Evolutionary conservation across 2,329 filamentous ascomycete species (phyloP).

Genomic region (Endoconidiophora polonica): DNA sequence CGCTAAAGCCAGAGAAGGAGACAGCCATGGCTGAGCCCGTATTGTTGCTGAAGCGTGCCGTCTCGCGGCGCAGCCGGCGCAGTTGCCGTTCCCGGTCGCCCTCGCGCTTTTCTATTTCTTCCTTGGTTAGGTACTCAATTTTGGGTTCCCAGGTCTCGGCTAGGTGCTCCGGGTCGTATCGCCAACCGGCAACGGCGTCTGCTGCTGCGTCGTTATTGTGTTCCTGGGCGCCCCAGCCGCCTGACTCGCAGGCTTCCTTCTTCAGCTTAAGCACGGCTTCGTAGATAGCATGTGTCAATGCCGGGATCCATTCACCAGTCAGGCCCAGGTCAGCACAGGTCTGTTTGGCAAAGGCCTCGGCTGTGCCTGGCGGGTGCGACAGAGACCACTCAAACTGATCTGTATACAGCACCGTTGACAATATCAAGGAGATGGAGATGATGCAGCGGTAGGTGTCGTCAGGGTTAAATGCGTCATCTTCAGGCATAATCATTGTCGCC

Average conservation of each 20-base stretch:
- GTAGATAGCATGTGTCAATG: constrained; percentile 92
- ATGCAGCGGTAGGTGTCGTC: constrained; percentile 93
- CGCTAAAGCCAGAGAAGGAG: constrained; percentile 38
- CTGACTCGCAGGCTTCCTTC: constrained; percentile 90
- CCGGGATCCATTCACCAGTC: constrained; percentile 81
- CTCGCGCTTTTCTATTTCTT: constrained; percentile 95
- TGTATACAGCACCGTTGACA: constrained; percentile 80
- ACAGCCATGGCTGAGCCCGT: constrained; percentile 65
- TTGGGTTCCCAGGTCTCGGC: constrained; percentile 74
- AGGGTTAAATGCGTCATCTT: constrained; percentile 55
- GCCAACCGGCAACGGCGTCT: constrained; percentile 74
- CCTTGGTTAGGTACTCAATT: constrained; percentile 68
- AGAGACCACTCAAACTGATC: constrained; percentile 98
- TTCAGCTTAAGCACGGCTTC: constrained; percentile 84
- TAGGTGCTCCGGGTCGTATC: constrained; percentile 83
- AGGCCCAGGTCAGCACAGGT: constrained; percentile 87
- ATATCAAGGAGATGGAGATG: constrained; percentile 76
- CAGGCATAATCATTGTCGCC: constrained; percentile 38
- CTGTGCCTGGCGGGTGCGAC: constrained; percentile 76
- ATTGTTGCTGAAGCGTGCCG: constrained; percentile 77
- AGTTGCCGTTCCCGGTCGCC: constrained; percentile 87
- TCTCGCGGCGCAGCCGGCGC: constrained; percentile 71
- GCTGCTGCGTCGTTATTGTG: constrained; percentile 81
- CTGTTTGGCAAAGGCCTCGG: constrained; percentile 79
- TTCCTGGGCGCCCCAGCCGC: constrained; percentile 50